Percentiles rank a stretch among this genome's conserved stretches.
phyloP scores from a whole-genome alignment of 164 flowering plant species.

The Stephania cephalantha region DNA sequence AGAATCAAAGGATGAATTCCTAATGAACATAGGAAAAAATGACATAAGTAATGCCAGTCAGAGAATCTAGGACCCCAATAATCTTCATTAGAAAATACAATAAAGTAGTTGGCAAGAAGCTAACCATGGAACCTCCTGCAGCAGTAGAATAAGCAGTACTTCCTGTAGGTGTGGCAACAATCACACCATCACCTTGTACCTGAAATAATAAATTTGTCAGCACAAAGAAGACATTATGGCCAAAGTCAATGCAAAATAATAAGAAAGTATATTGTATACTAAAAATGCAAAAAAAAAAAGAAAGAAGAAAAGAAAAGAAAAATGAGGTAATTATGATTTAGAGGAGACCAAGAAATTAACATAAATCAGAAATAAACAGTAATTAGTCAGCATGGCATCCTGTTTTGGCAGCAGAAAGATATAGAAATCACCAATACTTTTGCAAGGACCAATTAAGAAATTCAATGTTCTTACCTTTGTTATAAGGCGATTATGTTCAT shows the following conservation, averaged over 20 bases:
- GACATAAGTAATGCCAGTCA: too few species aligned
- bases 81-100: neutral
- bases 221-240: neutral
- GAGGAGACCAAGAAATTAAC: neutral
- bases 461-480: constrained; percentile 62
- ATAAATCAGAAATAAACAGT: neutral
- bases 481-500: constrained; percentile 90
- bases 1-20: too few species aligned
- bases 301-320: too few species aligned
- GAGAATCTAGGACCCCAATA: neutral
- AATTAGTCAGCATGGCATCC: neutral
- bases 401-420: neutral
- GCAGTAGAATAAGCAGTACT: constrained; percentile 99
- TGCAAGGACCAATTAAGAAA: neutral
- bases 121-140: constrained; percentile 99
- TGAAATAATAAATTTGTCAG: constrained; percentile 19
- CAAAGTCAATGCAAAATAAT: neutral
- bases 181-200: constrained; percentile 99
- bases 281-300: too few species aligned
- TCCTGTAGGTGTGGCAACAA: constrained; percentile 98
- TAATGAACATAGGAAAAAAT: too few species aligned
- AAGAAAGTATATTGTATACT: neutral
- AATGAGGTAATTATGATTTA: neutral
- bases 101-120: neutral
- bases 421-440: neutral